phyloP scores from a whole-genome alignment of 2,329 filamentous ascomycete genomes.

The Xylogone sp. region DNA sequence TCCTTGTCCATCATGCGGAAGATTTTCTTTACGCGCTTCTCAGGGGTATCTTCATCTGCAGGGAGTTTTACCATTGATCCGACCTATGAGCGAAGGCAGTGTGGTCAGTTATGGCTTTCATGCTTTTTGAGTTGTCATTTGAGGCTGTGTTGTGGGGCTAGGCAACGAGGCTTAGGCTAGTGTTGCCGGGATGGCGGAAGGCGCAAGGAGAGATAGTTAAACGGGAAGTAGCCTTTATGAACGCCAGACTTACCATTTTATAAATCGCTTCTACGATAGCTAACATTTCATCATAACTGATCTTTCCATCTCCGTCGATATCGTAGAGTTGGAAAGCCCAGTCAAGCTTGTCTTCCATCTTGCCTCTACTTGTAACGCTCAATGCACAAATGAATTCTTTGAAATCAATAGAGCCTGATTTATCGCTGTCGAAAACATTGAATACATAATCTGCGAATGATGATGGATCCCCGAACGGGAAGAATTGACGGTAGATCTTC shows the following conservation, averaged over 20 bases:
- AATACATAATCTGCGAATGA: slow-evolving; percentile 99
- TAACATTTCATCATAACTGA: slow-evolving; percentile 98
- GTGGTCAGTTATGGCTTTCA: neutral
- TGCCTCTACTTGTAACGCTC: slow-evolving; percentile 92
- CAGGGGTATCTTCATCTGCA: slow-evolving; percentile 96
- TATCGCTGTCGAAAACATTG: slow-evolving; percentile 97
- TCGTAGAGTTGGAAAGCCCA: slow-evolving; percentile 99
- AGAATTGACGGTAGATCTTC: slow-evolving; percentile 99
- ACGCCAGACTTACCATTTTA: slow-evolving; percentile 78
- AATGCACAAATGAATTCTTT: slow-evolving; percentile 99
- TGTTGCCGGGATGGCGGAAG: neutral
- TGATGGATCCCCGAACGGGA: slow-evolving; percentile 95
- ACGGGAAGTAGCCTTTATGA: neutral
- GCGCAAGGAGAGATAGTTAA: slow-evolving; percentile 4
- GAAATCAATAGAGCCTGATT: slow-evolving; percentile 96
- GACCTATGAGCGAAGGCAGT: slow-evolving; percentile 54
- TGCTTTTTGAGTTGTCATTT: neutral
- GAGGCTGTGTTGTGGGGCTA: neutral
- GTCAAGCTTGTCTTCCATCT: slow-evolving; percentile 99
- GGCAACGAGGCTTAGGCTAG: neutral
- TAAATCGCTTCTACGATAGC: slow-evolving; percentile 99
- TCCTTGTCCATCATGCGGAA: slow-evolving; percentile 99
- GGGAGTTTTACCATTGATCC: slow-evolving; percentile 99
- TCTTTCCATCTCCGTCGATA: slow-evolving; percentile 98
- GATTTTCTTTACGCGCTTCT: slow-evolving; percentile 97